These are phyloP conservation scores for Sclerotinia sclerotiorum DNA, from an alignment of 2,329 filamentous ascomycete genomes.

Conservation along the genomic window DNA sequence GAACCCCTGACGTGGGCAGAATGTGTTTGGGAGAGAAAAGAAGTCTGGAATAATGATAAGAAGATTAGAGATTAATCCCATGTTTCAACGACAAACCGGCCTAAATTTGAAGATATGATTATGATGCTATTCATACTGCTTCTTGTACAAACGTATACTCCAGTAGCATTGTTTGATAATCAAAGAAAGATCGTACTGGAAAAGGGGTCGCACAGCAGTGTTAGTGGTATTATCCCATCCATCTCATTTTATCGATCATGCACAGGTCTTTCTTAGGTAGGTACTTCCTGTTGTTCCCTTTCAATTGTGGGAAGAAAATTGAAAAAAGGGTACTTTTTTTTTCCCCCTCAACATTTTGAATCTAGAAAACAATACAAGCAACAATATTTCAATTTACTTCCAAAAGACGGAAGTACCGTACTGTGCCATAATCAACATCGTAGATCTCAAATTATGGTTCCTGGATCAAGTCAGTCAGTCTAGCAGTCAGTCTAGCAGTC, in stretches of 20 bases:
- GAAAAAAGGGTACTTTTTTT: too few species aligned
- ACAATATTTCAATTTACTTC: not conserved
- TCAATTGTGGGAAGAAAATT: too few species aligned
- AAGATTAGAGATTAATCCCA: not conserved
- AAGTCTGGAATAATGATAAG: not conserved
- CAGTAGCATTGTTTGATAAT: not conserved
- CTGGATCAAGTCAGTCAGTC: not conserved
- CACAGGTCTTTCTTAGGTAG: too few species aligned
- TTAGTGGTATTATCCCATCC: not conserved
- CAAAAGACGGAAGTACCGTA: too few species aligned
- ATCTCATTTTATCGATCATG: not conserved
- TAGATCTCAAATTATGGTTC: not conserved
- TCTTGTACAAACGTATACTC: not conserved
- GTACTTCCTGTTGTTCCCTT: not conserved
- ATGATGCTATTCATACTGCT: not conserved
- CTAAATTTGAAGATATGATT: not conserved
- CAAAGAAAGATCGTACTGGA: not conserved
- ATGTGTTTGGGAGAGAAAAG: not conserved
- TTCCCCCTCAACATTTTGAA: not conserved
- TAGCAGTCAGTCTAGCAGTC: not conserved
- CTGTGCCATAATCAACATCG: too few species aligned
- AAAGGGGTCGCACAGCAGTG: not conserved
- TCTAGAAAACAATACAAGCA: not conserved
- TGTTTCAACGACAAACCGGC: conserved; percentile 9
- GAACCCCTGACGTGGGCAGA: conserved; percentile 3